Evolutionary conservation across 129 eudicot genomes (phyloP), one percentile per base, ranked within the genome.

Genomic region (Scalesia atractyloides): DNA sequence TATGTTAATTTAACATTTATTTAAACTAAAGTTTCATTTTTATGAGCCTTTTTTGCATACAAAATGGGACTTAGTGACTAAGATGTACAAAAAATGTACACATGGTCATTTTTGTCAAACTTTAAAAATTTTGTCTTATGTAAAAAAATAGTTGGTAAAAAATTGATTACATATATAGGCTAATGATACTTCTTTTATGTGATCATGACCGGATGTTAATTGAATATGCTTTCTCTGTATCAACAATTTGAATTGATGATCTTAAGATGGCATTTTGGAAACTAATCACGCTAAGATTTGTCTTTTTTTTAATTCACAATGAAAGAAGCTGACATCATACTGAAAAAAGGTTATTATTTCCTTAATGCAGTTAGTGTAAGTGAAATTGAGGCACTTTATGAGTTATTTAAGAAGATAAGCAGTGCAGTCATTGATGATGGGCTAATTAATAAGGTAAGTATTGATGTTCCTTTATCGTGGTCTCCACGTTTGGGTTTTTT

Each of bases 391-490:
- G 71, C 72, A 67, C 57, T 51, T 9, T 88, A 85, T 65, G 90
- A 88, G 73, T 63, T 88, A 36, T 88, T 80, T 75, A 88, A 85
- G 87, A 85, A 84, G 79, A 84, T 87, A 46, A 84, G 89, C 77
- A 84, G 92, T 76, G 92, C 92, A 49, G 92, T 87, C 22, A 81
- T 81, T 65, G 89, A 87, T 69, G 92, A 87, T 37, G 92, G 89
- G 9, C 83, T 87, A 51, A 87, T 87, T 14, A 81, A 87, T 79
- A 87, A 87, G 92, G 92, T 84, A 41, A 14, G 41, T 18, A 26
- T 69, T 53, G 47, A 14, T 44, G 69, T 24, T 60, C 19, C 68
- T 44, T 33, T 49, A 14, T 77, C 5, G 5, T 53, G 22, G 36
- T 7, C 24, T 60, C 47, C 46, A 58, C 46, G 15, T 4, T 14